Percentiles rank a stretch among this genome's conserved stretches.
phyloP scores from a whole-genome alignment of 306 rosid species.

The Lathyrus aphaca region DNA sequence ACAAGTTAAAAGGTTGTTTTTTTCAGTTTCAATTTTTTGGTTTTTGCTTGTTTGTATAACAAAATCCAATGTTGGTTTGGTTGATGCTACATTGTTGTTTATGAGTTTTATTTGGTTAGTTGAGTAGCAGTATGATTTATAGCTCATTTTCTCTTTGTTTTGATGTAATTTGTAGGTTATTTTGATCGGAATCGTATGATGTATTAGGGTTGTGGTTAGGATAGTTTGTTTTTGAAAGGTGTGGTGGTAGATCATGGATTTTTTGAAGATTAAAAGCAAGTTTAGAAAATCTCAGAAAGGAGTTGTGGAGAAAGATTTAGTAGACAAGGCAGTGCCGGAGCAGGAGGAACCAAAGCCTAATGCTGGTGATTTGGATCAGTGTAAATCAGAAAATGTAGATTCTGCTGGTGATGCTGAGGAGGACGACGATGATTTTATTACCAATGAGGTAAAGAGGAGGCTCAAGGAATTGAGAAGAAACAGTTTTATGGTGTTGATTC shows the following conservation, averaged over 20 bases:
- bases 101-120: neutral
- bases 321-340: slow-evolving; percentile 48
- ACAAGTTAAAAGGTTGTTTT: slow-evolving; percentile 12
- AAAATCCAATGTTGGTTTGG: neutral
- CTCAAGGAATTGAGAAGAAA: slow-evolving; percentile 90
- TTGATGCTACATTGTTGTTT: neutral
- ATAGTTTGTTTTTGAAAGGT: slow-evolving; percentile 31
- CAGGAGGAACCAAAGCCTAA: slow-evolving; percentile 58
- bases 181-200: slow-evolving; percentile 32
- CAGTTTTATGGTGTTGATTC: slow-evolving; percentile 95
- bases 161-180: slow-evolving; percentile 36
- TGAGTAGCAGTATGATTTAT: neutral
- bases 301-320: slow-evolving; percentile 46
- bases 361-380: slow-evolving; percentile 41
- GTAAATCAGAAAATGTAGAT: slow-evolving; percentile 59
- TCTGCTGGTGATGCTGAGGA: slow-evolving; percentile 68
- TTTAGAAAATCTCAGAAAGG: slow-evolving; percentile 68
- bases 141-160: slow-evolving; percentile 18
- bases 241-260: slow-evolving; percentile 54
- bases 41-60: neutral
- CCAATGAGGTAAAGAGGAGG: slow-evolving; percentile 89
- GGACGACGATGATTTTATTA: slow-evolving; percentile 87
- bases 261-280: slow-evolving; percentile 65
- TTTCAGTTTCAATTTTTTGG: neutral
- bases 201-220: neutral